A percentile compares a stretch with the other conserved stretches of the same genome.
Conservation (phyloP, 495 filamentous ascomycete genomes). For the Staphylotrichum longicolle region DNA sequence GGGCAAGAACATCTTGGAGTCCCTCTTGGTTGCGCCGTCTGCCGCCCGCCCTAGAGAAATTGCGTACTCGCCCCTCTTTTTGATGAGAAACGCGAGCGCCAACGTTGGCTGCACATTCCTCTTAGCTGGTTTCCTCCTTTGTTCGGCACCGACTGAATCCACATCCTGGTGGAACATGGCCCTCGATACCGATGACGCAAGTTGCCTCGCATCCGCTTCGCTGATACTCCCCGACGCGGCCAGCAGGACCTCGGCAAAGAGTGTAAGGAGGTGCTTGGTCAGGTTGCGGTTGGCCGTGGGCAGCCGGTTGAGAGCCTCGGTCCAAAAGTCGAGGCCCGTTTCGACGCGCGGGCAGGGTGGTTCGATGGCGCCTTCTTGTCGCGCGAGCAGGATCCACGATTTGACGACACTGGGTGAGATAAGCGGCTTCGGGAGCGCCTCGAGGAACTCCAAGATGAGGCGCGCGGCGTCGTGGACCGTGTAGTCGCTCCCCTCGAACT, state of each 20-base stretch:
- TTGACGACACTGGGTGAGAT: slow-evolving; percentile 27
- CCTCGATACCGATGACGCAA: slow-evolving; percentile 28
- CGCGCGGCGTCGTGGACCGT: slow-evolving; percentile 31
- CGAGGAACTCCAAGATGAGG: slow-evolving; percentile 30
- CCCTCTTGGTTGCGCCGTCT: slow-evolving; percentile 10
- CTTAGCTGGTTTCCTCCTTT: slow-evolving; percentile 11
- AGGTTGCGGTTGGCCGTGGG: slow-evolving; percentile 29
- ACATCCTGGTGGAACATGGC: slow-evolving; percentile 31
- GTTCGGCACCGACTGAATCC: neutral
- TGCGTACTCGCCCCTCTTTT: slow-evolving; percentile 32
- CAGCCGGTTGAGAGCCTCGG: slow-evolving; percentile 35
- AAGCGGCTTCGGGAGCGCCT: slow-evolving; percentile 29
- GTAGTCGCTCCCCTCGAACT: slow-evolving; percentile 27
- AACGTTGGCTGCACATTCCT: slow-evolving; percentile 30
- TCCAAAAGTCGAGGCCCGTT: slow-evolving; percentile 36
- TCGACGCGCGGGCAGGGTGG: slow-evolving; percentile 27
- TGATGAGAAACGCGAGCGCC: slow-evolving; percentile 34
- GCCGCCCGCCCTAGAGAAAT: slow-evolving; percentile 9
- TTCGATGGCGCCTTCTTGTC: slow-evolving; percentile 32
- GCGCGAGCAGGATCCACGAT: slow-evolving; percentile 31
- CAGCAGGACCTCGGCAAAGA: slow-evolving; percentile 31
- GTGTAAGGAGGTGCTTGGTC: slow-evolving; percentile 27
- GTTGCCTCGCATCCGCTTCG: slow-evolving; percentile 29
- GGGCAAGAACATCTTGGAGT: slow-evolving; percentile 28
- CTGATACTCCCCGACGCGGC: slow-evolving; percentile 8